Evolutionary conservation across 495 filamentous ascomycete species (phyloP), one percentile per base, ranked within the genome.

Genomic region (Rhypophila decipiens): DNA sequence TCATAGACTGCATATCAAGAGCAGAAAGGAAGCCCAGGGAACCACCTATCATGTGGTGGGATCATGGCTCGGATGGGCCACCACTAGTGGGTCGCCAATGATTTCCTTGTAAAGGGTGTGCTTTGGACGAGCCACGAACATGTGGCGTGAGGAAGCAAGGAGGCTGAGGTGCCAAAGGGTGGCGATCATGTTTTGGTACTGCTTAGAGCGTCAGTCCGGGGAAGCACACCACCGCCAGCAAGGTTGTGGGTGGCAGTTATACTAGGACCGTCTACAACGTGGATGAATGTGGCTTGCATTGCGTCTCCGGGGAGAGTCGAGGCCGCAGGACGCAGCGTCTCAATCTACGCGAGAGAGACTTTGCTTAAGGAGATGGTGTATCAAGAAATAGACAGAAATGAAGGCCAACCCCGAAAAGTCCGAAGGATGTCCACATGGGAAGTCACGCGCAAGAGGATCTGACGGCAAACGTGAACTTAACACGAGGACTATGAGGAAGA

Each of bases 381-480:
- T 1, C 3, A 17, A 39, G 19, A 40, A 9, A 22, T 18, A 18
- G 24, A 40, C 4, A 5, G 8, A 2, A 20, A 8, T 22, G 19
- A 40, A 18, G 24, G 13, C 38, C 18, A 22, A 18, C 1, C 19
- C 11, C 18, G 18, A 10, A 12, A 40, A 9, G 38, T 10, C 20
- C 61, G 19, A 64, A 55, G 37, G 65, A 65, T 40, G 20, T 20
- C 5, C 38, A 18, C 9, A 39, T 39, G 20, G n/a, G 21, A 44
- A 49, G 51, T 53, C 51, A 53, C 46, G 51, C 51, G 51, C 33
- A 27, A 22, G 20, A 49, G 36, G 41, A 44, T 35, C 39, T 53
- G 51, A 49, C 51, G 22, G 29, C 42, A 31, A 39, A 23, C 11
- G 37, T 21, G 29, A 29, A 20, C 44, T 45, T 44, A 53, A 49